Evolutionary conservation across 805 yeast genomes (phyloP), one percentile per base, ranked within the genome.

Genomic region (Scheffersomyces coipomensis): DNA sequence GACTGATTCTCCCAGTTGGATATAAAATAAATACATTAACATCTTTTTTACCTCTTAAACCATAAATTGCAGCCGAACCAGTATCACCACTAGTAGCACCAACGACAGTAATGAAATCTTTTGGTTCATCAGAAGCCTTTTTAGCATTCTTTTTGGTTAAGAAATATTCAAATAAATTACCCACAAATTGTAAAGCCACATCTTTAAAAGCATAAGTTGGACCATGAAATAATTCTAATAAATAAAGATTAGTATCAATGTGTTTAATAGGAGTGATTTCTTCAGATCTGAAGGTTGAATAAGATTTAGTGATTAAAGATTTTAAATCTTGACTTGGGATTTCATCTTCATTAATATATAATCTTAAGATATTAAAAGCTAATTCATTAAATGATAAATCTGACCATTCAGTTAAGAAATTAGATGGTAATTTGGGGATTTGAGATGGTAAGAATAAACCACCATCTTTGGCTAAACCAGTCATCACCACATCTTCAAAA

Each of bases 41-140:
- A 62, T 93, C 98, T 66, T 89, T 86, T 69, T 93, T 93, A 63
- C 95, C 95, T 69, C 99, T 79, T 51, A 93, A 77, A 39, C 99
- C 99, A 67, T 93, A 93, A 51, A 93, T 93, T 46, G 99, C 99
- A 39, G 99, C 99, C 38, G 96, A 86, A 44, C 99, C 99, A 34
- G 99, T 93, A 58, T 93, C 99, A 58, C 99, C 99, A 34, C 96
- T 85, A 19, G 99, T 93, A 32, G 99, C 99, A 57, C 99, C 99
- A 42, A 93, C 97, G 49, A 93, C 98, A 27, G 99, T 93, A 56
- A 93, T 74, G 43, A 79, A 78, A 52, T 88, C 93, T 60, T 91
- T 77, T 49, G 76, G 74, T 43, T 75, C 76, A 39, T 71, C 72
- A 18, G 62, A 68, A n/a, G 55, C 45, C 47, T 76, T 73, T 35